These are phyloP conservation scores for Pythium pyrilobum DNA, from an alignment of 352 stramenopile species.

Conservation along the genomic window DNA sequence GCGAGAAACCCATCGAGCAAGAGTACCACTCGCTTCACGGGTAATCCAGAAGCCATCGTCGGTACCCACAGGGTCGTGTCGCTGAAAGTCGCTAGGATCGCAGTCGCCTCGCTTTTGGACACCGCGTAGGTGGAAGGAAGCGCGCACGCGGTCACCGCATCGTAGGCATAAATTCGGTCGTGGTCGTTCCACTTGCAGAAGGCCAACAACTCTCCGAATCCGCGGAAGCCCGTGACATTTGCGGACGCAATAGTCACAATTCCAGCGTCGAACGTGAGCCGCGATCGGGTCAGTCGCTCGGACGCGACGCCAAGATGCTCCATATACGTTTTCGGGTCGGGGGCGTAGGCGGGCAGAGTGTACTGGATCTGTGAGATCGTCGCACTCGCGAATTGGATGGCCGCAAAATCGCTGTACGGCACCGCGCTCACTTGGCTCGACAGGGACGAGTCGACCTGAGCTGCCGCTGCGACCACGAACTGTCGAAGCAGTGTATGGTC, in stretches of 20 bases:
- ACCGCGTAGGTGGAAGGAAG: background rate
- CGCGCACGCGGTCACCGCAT: slow-evolving; percentile 3
- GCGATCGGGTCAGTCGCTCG: slow-evolving; percentile 28
- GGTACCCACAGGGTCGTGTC: background rate
- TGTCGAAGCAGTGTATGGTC: slow-evolving; percentile 30
- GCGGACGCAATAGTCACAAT: background rate
- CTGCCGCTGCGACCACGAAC: slow-evolving; percentile 29
- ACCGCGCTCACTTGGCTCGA: background rate
- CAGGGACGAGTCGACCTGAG: slow-evolving; percentile 3
- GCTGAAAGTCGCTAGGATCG: slow-evolving; percentile 1
- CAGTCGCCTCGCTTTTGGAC: background rate
- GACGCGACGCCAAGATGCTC: slow-evolving; percentile 33
- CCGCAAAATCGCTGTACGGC: slow-evolving; percentile 7
- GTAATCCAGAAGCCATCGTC: slow-evolving; percentile 10
- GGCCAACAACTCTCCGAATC: slow-evolving; percentile 36
- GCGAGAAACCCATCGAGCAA: slow-evolving; percentile 47
- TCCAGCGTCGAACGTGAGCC: slow-evolving; percentile 22
- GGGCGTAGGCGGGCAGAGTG: slow-evolving; percentile 2
- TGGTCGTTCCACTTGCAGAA: slow-evolving; percentile 30
- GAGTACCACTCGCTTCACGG: slow-evolving; percentile 26
- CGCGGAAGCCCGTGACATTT: slow-evolving; percentile 8
- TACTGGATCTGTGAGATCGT: slow-evolving; percentile 29
- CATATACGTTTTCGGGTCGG: slow-evolving; percentile 4
- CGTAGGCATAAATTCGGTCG: slow-evolving; percentile 17
- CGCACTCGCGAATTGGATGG: slow-evolving; percentile 47